Conservation (phyloP, 768 basidiomycete species). For the Tylopilus intermedius region DNA sequence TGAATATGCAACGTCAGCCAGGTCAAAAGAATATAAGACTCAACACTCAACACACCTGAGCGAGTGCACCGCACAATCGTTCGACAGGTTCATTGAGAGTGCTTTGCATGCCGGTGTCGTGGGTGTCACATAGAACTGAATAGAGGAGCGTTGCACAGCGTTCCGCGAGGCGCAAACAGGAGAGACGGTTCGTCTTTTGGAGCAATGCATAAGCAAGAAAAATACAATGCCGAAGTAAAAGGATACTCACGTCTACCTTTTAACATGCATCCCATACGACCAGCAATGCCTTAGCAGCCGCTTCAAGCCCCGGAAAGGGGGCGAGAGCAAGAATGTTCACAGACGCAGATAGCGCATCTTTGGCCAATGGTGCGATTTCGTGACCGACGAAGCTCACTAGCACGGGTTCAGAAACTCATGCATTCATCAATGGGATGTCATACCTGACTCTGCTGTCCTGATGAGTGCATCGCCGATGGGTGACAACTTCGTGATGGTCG, state of each 20-base stretch:
- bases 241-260: constrained; percentile 50
- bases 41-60: constrained; percentile 40
- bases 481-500: constrained; percentile 19
- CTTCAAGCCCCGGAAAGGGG: constrained; percentile 52
- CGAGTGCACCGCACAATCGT: constrained; percentile 29
- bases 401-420: neutral
- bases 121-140: constrained; percentile 58
- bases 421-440: neutral
- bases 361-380: constrained; percentile 30
- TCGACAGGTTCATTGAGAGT: constrained; percentile 45
- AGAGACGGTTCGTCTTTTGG: constrained; percentile 57
- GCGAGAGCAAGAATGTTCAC: constrained; percentile 40
- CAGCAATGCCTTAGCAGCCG: constrained; percentile 48
- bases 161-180: constrained; percentile 66
- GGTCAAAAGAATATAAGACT: neutral
- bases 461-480: constrained; percentile 22
- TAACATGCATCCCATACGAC: constrained; percentile 63
- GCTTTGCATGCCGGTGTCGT: constrained; percentile 51
- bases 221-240: neutral
- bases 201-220: neutral
- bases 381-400: constrained; percentile 32
- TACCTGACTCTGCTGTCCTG: constrained; percentile 20
- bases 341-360: constrained; percentile 35
- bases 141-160: constrained; percentile 66
- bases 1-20: constrained; percentile 13